Evolutionary conservation across 345 rosid species (phyloP).

Genomic region (Moricandia arvensis): DNA sequence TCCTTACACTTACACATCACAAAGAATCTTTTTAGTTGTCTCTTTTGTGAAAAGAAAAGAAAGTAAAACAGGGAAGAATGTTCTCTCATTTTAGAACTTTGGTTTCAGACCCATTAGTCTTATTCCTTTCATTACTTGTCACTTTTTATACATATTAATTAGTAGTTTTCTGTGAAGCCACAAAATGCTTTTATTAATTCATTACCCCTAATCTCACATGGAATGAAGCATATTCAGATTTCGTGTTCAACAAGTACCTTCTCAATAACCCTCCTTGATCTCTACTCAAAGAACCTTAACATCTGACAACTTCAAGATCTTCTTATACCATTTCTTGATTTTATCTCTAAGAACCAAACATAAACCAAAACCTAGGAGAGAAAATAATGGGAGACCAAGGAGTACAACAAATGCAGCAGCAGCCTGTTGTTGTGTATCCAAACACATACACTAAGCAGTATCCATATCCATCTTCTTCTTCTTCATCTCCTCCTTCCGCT

Average conservation of each 20-base stretch:
- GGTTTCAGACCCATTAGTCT: constrained; percentile 24
- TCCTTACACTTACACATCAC: constrained; percentile 31
- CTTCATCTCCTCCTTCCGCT: constrained; percentile 37
- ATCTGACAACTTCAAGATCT: constrained; percentile 15
- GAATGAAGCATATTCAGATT: constrained; percentile 32
- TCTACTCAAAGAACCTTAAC: constrained; percentile 41
- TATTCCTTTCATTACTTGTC: constrained; percentile 34
- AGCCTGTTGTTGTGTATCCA: constrained; percentile 56
- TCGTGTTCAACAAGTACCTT: constrained; percentile 36
- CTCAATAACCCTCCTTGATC: constrained; percentile 35
- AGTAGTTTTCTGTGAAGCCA: background rate
- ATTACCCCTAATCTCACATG: constrained; percentile 30
- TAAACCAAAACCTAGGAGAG: constrained; percentile 2
- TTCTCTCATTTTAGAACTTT: constrained; percentile 30
- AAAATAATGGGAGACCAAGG: constrained; percentile 40
- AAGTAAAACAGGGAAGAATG: constrained; percentile 34
- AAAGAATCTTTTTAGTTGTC: constrained; percentile 34
- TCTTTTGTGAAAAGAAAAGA: constrained; percentile 39
- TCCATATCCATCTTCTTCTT: constrained; percentile 40
- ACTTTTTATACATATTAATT: constrained; percentile 22
- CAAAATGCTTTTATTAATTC: constrained; percentile 8
- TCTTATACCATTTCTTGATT: constrained; percentile 11
- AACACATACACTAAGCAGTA: constrained; percentile 43
- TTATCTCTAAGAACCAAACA: constrained; percentile 17
- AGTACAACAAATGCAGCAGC: constrained; percentile 39